Percentiles rank a stretch among this genome's conserved stretches.
Evolutionary conservation across 108 stramenopile genomes (phyloP).

Genomic region (Poteriospumella lacustris): DNA sequence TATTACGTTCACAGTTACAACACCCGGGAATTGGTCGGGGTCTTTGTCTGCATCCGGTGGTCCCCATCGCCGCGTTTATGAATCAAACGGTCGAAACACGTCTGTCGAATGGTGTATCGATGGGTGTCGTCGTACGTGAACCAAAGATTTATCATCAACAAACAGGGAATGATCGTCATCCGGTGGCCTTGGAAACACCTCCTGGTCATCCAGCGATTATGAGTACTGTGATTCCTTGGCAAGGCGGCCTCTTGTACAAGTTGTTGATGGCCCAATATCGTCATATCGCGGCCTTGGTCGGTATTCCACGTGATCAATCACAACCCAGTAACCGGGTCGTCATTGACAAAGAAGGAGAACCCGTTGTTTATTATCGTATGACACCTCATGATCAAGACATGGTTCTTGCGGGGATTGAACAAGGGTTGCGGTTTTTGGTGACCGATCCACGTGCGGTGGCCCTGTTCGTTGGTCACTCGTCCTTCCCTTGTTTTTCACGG

Average conservation of each 20-base stretch:
- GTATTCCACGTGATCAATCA: conserved; percentile 46
- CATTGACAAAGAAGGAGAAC: conserved; percentile 4
- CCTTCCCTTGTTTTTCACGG: background rate
- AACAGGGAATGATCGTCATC: background rate
- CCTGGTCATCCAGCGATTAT: conserved; percentile 49
- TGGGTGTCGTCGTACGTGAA: conserved; percentile 46
- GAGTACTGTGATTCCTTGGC: conserved; percentile 44
- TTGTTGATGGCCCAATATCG: conserved; percentile 30
- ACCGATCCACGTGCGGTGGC: too few species aligned
- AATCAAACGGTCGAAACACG: too few species aligned
- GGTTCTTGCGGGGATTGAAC: background rate
- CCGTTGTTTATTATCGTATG: conserved; percentile 14
- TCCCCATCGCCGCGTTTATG: too few species aligned
- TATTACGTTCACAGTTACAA: conserved; percentile 48
- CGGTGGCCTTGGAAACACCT: conserved; percentile 54
- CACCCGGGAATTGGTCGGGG: conserved; percentile 55
- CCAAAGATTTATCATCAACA: background rate
- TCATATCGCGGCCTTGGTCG: conserved; percentile 31
- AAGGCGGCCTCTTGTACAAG: conserved; percentile 44
- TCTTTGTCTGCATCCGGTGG: conserved; percentile 56
- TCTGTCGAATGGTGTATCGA: conserved; percentile 35
- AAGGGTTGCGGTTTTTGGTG: background rate
- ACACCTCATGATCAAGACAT: conserved; percentile 17
- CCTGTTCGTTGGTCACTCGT: background rate
- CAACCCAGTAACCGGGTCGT: conserved; percentile 35